Base-by-base conservation (phyloP, 805 yeast genomes). In the Pichia nanzhaoensis region DNA sequence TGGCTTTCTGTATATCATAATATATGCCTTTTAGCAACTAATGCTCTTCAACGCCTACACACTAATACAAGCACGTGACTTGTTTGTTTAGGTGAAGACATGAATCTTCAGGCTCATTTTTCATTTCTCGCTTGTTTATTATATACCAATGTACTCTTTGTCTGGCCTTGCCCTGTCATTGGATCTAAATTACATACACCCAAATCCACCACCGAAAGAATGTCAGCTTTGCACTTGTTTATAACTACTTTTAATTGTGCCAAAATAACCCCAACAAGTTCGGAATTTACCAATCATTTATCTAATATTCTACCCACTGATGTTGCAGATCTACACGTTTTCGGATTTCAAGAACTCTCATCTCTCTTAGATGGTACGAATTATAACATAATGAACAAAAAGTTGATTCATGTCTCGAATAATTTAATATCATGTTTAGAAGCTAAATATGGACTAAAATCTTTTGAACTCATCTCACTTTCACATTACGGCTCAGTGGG, bases 331-430 rank as follows among this genome's bases (percentile, higher is more conserved):
- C 44, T 82, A 5, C 71, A 73, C 43, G 82, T 74, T 1, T 77
- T 82, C 59, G 88, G 83, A 3, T 75, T 83, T 49, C 82, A 84
- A 58, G 93, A 84, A 57, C 53, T 83, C 10, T 71, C 81, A 41
- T 59, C 79, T 2, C 63, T 79, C 1, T 55, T 80, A 52, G 80
- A 80, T 46, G 80, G 82, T 2, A 67, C 79, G 2, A 69, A 73
- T 39, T 57, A 65, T 7, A 53, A 57, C 2, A 27, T 45, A 1
- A 73, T 79, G 2, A 61, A 68, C 13, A 52, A 56, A 4, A 59
- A 66, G 33, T 55, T 80, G 38, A 53, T 69, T 4, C 37, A 53
- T 1, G 50, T 76, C 27, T 63, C 71, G 41, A 59, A 67, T 4
- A 35, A 61, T 0, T 44, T 78, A 2, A 41, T 70, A 7, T 55